These are phyloP conservation scores for Xylaria sp. DNA, from an alignment of 2,329 filamentous ascomycete species.

Conservation along the genomic window DNA sequence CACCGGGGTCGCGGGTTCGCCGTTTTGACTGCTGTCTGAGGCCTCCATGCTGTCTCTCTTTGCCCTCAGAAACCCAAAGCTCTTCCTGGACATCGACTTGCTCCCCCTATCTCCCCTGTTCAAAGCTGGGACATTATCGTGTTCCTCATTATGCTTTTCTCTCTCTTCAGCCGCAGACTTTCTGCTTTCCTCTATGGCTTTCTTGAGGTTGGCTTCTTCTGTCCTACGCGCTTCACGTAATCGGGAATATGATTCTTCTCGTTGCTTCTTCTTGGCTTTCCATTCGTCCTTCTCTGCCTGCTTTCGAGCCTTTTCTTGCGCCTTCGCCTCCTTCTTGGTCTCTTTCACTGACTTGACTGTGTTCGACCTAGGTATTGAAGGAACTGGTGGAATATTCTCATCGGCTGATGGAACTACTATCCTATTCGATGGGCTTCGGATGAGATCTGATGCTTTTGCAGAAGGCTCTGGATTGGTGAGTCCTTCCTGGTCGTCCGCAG, in stretches of 20 bases:
- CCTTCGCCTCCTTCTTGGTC: conserved; percentile 72
- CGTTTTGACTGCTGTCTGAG: conserved; percentile 46
- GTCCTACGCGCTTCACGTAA: conserved; percentile 54
- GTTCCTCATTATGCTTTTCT: conserved; percentile 67
- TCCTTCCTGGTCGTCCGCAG: conserved; percentile 60
- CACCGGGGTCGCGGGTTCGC: conserved; percentile 43
- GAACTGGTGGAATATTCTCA: conserved; percentile 39
- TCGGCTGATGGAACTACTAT: conserved; percentile 49
- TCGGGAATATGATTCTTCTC: conserved; percentile 52
- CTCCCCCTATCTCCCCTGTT: conserved; percentile 76
- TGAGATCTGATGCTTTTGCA: conserved; percentile 66
- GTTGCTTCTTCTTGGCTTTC: conserved; percentile 58
- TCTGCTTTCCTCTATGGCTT: conserved; percentile 67
- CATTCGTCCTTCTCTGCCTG: conserved; percentile 59
- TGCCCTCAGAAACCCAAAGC: conserved; percentile 72
- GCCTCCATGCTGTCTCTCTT: conserved; percentile 52
- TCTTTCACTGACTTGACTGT: conserved; percentile 61
- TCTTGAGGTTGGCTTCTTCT: conserved; percentile 67
- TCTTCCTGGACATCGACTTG: conserved; percentile 82
- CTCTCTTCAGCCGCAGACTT: conserved; percentile 67
- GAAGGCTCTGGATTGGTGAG: conserved; percentile 73
- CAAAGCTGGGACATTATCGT: conserved; percentile 54
- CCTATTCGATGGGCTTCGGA: conserved; percentile 41
- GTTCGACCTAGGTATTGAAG: conserved; percentile 41
- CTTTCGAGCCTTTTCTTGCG: conserved; percentile 53